Base-by-base conservation (phyloP, 139 green algal genomes). In the Astrephomene gubernaculifera region DNA sequence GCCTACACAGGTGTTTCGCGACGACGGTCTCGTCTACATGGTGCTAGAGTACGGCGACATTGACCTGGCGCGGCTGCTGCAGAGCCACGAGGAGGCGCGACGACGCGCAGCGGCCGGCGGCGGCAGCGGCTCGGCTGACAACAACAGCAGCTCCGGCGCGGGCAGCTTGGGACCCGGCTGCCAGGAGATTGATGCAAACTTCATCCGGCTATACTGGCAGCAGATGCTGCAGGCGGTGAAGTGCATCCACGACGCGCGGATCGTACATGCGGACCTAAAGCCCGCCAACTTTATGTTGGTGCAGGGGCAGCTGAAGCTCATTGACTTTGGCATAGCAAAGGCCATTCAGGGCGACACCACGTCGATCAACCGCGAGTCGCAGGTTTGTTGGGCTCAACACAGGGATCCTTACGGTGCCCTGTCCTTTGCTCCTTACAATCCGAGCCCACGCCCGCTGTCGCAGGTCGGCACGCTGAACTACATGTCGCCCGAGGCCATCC, bases 321-420 rank as follows among this genome's bases (percentile, higher is more conserved):
- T 99, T 65, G 97, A 99, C 89, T 99, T 99, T 92, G 97, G 97
- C 86, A 99, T 99, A 85, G 97, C 97, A 69, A 98, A 98, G 87
- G 91, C 93, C 65, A 99, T 99, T 70, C 87, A 93, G 64, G 91
- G 90, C 10, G 94, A 99, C 92, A 98, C 96, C 49, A 99, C 97
- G 38, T 96, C 92, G 86, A 99, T 99, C 82, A 93, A 94, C 21
- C 86, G 96, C 0, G 96, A 99, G 91, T 93, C 91, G 64, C 95
- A 98, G 89, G 91, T 93, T n/a, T n/a, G n/a, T n/a, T n/a, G n/a
- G 49, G 14, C 12, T 57, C 17, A 12, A 57, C 49, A 17, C 17
- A 57, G 36, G 52, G 39, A 67, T 17, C 27, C 68, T 2, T 86
- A 12, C 17, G 12, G 49, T 17, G 49, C 49, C 49, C 14, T n/a